phyloP scores from a whole-genome alignment of 2,329 filamentous ascomycete genomes.

The Nakataea oryzae region DNA sequence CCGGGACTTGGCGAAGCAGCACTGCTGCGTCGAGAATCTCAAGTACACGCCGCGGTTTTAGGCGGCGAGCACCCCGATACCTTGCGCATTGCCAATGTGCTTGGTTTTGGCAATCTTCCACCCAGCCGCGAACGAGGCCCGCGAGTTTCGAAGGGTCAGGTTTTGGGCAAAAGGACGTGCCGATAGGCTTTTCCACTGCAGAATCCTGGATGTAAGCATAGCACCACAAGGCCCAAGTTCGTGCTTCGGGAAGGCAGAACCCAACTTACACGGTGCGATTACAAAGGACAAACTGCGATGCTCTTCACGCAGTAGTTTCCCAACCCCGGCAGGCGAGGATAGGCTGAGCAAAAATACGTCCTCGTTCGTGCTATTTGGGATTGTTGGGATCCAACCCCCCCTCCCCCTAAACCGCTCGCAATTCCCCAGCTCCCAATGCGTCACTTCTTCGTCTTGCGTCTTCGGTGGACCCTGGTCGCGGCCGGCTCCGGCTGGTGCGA shows the following conservation, averaged over 20 bases:
- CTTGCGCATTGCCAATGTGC: not conserved
- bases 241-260: not conserved
- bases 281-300: not conserved
- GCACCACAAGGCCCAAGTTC: not conserved
- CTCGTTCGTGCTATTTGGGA: not conserved
- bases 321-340: not conserved
- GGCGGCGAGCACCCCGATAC: not conserved
- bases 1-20: not conserved
- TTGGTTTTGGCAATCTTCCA: not conserved
- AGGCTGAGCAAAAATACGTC: not conserved
- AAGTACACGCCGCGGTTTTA: not conserved
- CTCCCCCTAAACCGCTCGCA: too few species aligned
- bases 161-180: not conserved
- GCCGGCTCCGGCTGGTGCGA: not conserved
- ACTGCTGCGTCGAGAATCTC: not conserved
- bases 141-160: not conserved
- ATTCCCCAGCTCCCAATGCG: too few species aligned
- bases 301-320: not conserved
- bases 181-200: not conserved
- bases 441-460: too few species aligned
- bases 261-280: not conserved
- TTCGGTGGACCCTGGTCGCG: not conserved
- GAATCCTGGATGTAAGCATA: not conserved
- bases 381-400: too few species aligned
- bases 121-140: not conserved